These are phyloP conservation scores for Exobasidium rhododendri DNA, from an alignment of 1,284 basidiomycete genomes.

Conservation along the genomic window DNA sequence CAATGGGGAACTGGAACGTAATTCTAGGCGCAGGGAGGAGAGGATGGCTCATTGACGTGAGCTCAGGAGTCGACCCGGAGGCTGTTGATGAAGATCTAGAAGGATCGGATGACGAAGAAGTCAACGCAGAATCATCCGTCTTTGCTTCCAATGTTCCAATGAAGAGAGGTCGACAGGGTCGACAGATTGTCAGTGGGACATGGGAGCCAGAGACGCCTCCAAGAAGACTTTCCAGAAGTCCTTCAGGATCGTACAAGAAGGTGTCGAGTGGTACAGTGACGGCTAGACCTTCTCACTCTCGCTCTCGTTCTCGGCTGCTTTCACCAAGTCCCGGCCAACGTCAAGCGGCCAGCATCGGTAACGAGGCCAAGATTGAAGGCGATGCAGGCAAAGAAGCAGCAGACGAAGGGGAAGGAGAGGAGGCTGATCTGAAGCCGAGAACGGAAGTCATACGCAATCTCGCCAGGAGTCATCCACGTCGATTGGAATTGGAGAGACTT, in stretches of 20 bases:
- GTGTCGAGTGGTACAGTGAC: not conserved
- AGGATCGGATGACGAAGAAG: constrained; percentile 12
- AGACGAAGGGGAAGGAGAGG: not conserved
- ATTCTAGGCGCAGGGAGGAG: constrained; percentile 85
- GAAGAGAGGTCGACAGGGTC: not conserved
- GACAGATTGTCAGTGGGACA: not conserved
- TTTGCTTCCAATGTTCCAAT: constrained; percentile 2
- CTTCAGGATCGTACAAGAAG: not conserved
- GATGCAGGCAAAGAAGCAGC: not conserved
- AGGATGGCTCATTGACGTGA: constrained; percentile 91
- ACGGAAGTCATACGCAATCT: constrained; percentile 63
- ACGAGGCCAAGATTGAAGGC: not conserved
- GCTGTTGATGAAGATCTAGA: constrained; percentile 32
- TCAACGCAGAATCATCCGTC: not conserved
- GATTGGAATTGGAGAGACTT: constrained; percentile 68
- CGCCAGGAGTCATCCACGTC: constrained; percentile 64
- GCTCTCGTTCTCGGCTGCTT: not conserved
- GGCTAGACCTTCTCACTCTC: constrained; percentile 1
- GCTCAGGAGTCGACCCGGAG: constrained; percentile 69
- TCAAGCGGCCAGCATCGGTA: not conserved
- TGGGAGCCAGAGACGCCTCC: constrained; percentile 22
- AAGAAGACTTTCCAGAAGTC: constrained; percentile 4
- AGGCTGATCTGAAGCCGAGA: constrained; percentile 12
- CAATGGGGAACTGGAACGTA: constrained; percentile 79
- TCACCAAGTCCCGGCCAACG: not conserved